A percentile compares a stretch with the other conserved stretches of the same genome.
Conservation (phyloP, 371 early-diverging fungal species). For the Antonospora locustae region DNA sequence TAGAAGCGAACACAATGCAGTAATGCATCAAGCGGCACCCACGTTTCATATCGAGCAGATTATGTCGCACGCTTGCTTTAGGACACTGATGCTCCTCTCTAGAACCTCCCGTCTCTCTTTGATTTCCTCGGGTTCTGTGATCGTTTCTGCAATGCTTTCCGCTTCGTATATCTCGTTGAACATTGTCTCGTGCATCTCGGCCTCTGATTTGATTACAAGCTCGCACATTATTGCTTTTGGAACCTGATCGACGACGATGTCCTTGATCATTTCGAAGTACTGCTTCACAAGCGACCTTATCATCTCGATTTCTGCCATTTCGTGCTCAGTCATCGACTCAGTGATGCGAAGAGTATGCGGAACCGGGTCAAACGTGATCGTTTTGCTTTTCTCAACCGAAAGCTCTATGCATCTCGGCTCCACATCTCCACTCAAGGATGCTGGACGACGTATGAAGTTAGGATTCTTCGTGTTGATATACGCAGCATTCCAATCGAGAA, state of each 20-base stretch:
- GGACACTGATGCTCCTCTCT: slow-evolving; percentile 1
- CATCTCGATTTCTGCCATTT: slow-evolving; percentile 82
- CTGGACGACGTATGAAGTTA: slow-evolving; percentile 68
- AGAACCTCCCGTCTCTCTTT: slow-evolving; percentile 58
- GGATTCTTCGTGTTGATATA: slow-evolving; percentile 96
- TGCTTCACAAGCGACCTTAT: slow-evolving; percentile 83
- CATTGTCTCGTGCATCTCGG: slow-evolving; percentile 77
- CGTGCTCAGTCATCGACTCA: slow-evolving; percentile 79
- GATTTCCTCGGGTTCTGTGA: slow-evolving; percentile 79
- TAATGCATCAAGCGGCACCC: too few relatives aligned
- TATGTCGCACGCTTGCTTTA: slow-evolving; percentile 15
- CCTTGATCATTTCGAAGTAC: slow-evolving; percentile 87
- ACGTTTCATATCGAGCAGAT: slow-evolving; percentile 12
- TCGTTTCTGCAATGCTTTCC: slow-evolving; percentile 68
- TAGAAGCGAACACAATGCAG: too few relatives aligned
- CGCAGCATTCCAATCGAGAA: slow-evolving; percentile 67
- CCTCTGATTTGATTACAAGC: slow-evolving; percentile 71
- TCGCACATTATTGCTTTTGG: slow-evolving; percentile 95
- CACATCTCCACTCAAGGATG: slow-evolving; percentile 56
- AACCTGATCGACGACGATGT: slow-evolving; percentile 83
- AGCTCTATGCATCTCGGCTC: slow-evolving; percentile 12
- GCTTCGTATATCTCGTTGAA: slow-evolving; percentile 81
- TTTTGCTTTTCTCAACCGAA: slow-evolving; percentile 25
- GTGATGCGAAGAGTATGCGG: slow-evolving; percentile 78
- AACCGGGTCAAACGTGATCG: slow-evolving; percentile 56